phyloP scores from a whole-genome alignment of 2,329 filamentous ascomycete genomes.

The Penicillium sp. region DNA sequence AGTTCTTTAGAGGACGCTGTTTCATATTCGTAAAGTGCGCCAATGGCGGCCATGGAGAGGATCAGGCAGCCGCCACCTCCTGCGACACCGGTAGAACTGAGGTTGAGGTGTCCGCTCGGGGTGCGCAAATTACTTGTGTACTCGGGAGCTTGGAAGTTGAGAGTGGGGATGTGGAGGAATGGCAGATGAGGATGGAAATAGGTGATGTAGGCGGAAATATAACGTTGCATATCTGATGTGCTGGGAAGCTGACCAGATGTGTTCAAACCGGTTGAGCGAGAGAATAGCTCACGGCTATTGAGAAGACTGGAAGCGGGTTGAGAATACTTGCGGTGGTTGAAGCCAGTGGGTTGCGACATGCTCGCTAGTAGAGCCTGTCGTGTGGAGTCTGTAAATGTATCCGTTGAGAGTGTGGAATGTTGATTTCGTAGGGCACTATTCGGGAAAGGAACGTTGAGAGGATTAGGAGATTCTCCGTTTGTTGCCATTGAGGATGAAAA shows the following conservation, averaged over 20 bases:
- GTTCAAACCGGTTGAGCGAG: constrained; percentile 32
- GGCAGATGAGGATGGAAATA: constrained; percentile 93
- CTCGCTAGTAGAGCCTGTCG: constrained; percentile 58
- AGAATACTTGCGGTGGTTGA: constrained; percentile 54
- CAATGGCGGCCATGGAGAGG: constrained; percentile 80
- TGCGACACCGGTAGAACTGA: constrained; percentile 50
- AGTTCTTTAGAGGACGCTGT: constrained; percentile 71
- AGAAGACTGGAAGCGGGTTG: constrained; percentile 51
- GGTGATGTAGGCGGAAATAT: constrained; percentile 80
- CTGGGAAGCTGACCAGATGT: constrained; percentile 59
- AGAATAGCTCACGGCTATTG: constrained; percentile 32
- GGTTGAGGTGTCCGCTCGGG: constrained; percentile 47
- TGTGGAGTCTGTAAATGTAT: constrained; percentile 62
- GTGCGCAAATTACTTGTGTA: constrained; percentile 57
- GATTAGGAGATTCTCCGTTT: constrained; percentile 42
- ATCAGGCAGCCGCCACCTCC: constrained; percentile 82
- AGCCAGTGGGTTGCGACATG: constrained; percentile 54
- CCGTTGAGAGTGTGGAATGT: constrained; percentile 55
- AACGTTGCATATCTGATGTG: constrained; percentile 81
- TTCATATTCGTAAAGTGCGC: constrained; percentile 82
- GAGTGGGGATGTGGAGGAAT: constrained; percentile 86
- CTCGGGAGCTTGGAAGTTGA: constrained; percentile 78
- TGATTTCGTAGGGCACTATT: constrained; percentile 60
- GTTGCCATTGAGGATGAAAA: constrained; percentile 43
- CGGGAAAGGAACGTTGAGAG: constrained; percentile 42